Conservation (phyloP, 176 grass and related monocot genomes). For the Lolium multiflorum region DNA sequence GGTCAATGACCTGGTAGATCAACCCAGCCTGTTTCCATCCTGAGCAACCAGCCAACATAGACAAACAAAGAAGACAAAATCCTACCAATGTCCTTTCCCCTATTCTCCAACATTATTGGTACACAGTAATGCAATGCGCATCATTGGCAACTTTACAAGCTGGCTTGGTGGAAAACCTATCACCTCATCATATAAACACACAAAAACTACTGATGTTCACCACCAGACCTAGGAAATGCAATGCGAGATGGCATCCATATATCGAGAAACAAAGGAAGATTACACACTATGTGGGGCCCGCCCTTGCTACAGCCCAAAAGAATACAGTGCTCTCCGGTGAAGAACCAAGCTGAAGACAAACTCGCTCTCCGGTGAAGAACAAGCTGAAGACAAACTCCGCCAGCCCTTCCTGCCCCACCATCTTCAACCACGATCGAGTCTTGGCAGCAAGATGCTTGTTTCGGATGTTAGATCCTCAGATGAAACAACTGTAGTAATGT, state of each 20-base stretch:
- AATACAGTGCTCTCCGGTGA: constrained; percentile 49
- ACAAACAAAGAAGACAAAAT: too few species aligned
- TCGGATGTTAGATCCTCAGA: constrained; percentile 50
- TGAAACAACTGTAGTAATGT: constrained; percentile 45
- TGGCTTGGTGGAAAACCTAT: constrained; percentile 58
- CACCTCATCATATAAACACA: constrained; percentile 59
- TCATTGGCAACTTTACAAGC: constrained; percentile 71
- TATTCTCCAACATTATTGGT: constrained; percentile 45
- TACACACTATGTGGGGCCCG: constrained; percentile 57
- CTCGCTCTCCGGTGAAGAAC: constrained; percentile 40
- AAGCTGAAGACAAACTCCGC: constrained; percentile 36
- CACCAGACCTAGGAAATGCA: constrained; percentile 39
- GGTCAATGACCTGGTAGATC: too few species aligned
- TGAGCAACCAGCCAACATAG: too few species aligned
- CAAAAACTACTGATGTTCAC: constrained; percentile 61
- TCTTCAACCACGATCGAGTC: constrained; percentile 34
- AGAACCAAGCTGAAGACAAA: constrained; percentile 25
- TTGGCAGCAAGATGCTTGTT: constrained; percentile 54
- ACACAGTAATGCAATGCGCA: constrained; percentile 64
- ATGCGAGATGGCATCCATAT: constrained; percentile 42
- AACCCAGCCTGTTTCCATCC: too few species aligned
- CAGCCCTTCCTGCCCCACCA: constrained; percentile 48
- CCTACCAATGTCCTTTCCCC: too few species aligned
- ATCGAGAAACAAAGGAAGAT: constrained; percentile 42
- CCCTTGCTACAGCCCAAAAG: constrained; percentile 63